These are phyloP conservation scores for Chenopodium quinoa DNA, from an alignment of 148 eudicot genomes.

Conservation along the genomic window DNA sequence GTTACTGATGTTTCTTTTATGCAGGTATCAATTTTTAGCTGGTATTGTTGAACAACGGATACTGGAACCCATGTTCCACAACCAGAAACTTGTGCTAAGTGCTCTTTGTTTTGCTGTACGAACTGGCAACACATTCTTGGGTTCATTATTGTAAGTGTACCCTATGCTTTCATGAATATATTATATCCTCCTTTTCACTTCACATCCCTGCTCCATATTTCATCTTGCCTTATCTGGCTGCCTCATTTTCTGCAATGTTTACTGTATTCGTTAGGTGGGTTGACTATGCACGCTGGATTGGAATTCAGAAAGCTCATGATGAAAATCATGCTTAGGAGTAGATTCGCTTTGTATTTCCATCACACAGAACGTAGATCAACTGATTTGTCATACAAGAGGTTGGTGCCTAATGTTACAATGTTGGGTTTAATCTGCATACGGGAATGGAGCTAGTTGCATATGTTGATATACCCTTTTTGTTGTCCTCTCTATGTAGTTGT, in stretches of 20 bases:
- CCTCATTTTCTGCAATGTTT: not conserved
- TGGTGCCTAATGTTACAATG: constrained; percentile 6
- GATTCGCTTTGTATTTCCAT: not conserved
- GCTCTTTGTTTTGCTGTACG: constrained; percentile 87
- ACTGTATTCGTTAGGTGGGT: constrained; percentile 68
- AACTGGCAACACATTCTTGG: constrained; percentile 91
- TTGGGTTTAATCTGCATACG: not conserved
- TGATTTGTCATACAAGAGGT: constrained; percentile 13
- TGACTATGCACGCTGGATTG: constrained; percentile 84
- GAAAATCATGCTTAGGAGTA: constrained; percentile 34
- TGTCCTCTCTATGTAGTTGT: not conserved
- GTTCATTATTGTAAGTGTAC: constrained; percentile 79
- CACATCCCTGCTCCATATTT: not conserved
- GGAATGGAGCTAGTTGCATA: not conserved
- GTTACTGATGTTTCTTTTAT: not conserved
- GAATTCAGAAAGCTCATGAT: constrained; percentile 60
- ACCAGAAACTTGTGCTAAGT: constrained; percentile 70
- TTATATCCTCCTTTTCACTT: not conserved
- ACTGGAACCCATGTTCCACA: constrained; percentile 77
- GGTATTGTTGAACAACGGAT: constrained; percentile 86
- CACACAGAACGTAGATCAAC: constrained; percentile 12
- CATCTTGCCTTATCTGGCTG: not conserved
- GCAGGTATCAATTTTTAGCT: constrained; percentile 81
- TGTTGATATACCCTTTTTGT: not conserved
- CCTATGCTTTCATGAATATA: not conserved